Conservation (phyloP, 2,329 filamentous ascomycete genomes). For the Alternaria angustiovoidea region DNA sequence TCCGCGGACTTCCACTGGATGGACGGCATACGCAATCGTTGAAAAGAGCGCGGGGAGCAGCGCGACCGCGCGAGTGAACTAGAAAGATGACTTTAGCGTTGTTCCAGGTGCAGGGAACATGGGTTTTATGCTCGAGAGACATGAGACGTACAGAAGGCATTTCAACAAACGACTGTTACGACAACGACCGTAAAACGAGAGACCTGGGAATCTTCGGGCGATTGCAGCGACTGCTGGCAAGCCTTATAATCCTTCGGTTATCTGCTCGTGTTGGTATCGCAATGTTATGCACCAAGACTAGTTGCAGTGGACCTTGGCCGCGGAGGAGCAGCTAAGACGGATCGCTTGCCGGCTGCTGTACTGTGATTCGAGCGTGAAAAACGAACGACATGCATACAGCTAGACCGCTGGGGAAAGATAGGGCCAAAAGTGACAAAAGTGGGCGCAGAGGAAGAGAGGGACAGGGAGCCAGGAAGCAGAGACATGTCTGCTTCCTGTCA, state of each 20-base stretch:
- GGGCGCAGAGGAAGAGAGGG: neutral
- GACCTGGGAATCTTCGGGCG: neutral
- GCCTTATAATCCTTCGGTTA: constrained; percentile 9
- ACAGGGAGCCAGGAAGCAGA: neutral
- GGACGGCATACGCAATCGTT: constrained; percentile 61
- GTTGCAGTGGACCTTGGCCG: constrained; percentile 16
- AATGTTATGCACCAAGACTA: constrained; percentile 19
- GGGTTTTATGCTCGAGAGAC: neutral
- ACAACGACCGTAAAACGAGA: constrained; percentile 8
- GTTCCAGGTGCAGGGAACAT: constrained; percentile 8
- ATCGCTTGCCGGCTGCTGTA: constrained; percentile 13
- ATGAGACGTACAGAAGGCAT: constrained; percentile 14
- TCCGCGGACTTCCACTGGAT: constrained; percentile 64
- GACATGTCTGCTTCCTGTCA: constrained; percentile 1
- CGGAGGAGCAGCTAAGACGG: constrained; percentile 18
- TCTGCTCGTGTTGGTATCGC: constrained; percentile 9
- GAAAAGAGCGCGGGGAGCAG: constrained; percentile 45
- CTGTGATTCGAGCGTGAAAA: constrained; percentile 15
- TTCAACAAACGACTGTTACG: constrained; percentile 13
- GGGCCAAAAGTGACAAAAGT: constrained; percentile 2
- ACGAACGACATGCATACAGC: constrained; percentile 4
- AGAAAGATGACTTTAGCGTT: constrained; percentile 18
- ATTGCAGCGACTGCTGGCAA: neutral
- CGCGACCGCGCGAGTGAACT: constrained; percentile 40
- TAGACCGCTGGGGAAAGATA: constrained; percentile 4